Percentiles rank a stretch among this genome's conserved stretches.
phyloP scores from a whole-genome alignment of 2,329 filamentous ascomycete genomes.

The Venturia pyrina region DNA sequence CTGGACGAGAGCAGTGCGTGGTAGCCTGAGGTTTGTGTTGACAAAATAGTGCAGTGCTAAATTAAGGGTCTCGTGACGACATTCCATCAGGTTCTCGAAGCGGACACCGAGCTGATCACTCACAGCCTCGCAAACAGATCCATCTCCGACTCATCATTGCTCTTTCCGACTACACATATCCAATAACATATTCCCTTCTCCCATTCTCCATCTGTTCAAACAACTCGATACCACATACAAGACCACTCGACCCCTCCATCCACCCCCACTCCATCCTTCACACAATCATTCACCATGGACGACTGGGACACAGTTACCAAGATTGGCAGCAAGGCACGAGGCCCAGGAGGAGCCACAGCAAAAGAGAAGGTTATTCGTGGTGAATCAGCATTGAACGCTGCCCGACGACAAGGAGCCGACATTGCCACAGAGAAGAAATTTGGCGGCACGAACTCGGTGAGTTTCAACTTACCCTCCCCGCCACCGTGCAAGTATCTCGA shows the following conservation, averaged over 20 bases:
- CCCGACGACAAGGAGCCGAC: conserved; percentile 66
- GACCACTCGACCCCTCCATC: not conserved
- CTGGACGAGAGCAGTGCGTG: not conserved
- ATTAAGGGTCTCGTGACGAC: not conserved
- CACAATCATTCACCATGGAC: conserved; percentile 40
- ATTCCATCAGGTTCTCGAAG: not conserved
- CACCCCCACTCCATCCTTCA: conserved; percentile 3
- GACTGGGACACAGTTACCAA: conserved; percentile 88
- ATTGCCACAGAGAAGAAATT: conserved; percentile 90
- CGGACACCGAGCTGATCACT: not conserved
- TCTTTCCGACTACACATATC: not conserved
- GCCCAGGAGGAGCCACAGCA: conserved; percentile 46
- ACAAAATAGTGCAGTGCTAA: not conserved
- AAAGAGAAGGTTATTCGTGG: conserved; percentile 87
- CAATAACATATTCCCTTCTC: not conserved
- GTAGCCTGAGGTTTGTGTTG: not conserved
- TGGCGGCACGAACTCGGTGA: conserved; percentile 63
- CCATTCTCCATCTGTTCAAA: not conserved
- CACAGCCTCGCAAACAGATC: not conserved
- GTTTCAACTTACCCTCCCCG: conserved; percentile 3
- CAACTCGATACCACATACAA: not conserved
- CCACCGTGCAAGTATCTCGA: conserved; percentile 1
- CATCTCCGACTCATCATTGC: not conserved
- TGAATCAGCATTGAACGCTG: conserved; percentile 77
- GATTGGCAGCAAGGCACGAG: conserved; percentile 79